Evolutionary conservation across 768 basidiomycete species (phyloP).

Genomic region (Hygrophoropsis aurantiaca): DNA sequence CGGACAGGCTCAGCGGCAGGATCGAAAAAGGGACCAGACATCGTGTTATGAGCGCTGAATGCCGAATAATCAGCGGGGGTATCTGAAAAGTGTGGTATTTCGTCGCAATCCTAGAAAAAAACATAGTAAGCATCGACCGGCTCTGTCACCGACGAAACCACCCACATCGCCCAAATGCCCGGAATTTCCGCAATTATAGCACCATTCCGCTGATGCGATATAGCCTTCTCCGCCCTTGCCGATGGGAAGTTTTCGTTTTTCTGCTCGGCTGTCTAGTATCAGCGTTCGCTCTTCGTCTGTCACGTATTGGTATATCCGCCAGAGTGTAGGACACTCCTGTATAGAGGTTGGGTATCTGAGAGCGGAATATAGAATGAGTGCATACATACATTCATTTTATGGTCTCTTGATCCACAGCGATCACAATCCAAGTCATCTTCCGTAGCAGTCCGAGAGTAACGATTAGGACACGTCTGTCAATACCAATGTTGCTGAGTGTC

Average conservation of each 20-base stretch:
- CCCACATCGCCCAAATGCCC: slow-evolving; percentile 83
- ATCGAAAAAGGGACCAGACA: slow-evolving; percentile 67
- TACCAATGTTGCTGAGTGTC: background rate
- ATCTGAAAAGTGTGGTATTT: slow-evolving; percentile 39
- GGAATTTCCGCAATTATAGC: slow-evolving; percentile 72
- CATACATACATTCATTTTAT: slow-evolving; percentile 60
- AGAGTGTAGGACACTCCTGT: slow-evolving; percentile 82
- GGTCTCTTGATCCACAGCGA: slow-evolving; percentile 64
- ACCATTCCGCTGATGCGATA: slow-evolving; percentile 73
- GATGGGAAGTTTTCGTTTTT: slow-evolving; percentile 47
- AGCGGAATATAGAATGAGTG: background rate
- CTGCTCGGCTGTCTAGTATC: slow-evolving; percentile 46
- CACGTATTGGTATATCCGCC: slow-evolving; percentile 79
- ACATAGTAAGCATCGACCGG: too few species aligned
- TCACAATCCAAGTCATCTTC: slow-evolving; percentile 53
- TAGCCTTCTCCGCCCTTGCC: slow-evolving; percentile 80
- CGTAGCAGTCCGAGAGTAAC: slow-evolving; percentile 28
- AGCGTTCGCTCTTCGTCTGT: slow-evolving; percentile 48
- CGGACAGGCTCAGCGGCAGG: slow-evolving; percentile 31
- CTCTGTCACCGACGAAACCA: too few species aligned
- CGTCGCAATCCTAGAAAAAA: slow-evolving; percentile 61
- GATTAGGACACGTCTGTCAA: slow-evolving; percentile 70
- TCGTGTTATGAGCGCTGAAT: slow-evolving; percentile 61
- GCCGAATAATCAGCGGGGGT: slow-evolving; percentile 58
- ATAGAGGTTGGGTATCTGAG: background rate